Base-by-base conservation (phyloP, 164 flowering plant genomes). In the Malania oleifera region DNA sequence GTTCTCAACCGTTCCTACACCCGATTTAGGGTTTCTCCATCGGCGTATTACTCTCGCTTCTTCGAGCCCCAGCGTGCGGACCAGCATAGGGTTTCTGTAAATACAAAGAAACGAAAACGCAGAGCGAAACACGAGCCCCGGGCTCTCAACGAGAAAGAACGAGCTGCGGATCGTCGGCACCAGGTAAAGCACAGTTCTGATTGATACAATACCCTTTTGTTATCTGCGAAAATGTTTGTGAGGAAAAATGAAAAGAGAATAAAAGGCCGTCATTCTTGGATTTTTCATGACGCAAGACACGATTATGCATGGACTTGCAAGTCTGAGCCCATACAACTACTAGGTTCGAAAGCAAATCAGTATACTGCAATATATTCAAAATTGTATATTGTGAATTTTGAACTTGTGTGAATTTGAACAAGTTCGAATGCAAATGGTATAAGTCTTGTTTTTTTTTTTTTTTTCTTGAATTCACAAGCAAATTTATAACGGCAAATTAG, bases 41-140 rank as follows among this genome's bases (percentile, higher is more conserved):
- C 87, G 15, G 52, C 71, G 1, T 93, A 93, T 71, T 93, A 93
- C 75, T 70, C 86, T 29, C 97, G 99, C n/a, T 83, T 78, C 72
- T 82, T 85, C 71, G 63, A 68, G 24, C 26, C 69, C 47, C 54
- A 66, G n/a, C 57, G 12, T 18, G 28, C 35, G 5, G 61, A 38
- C 34, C 46, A 40, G 43, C 52, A 38, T 50, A 12, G 49, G n/a
- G 51, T 26, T 52, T 41, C 71, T 51, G 27, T 59, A 14, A 63
- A 34, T 28, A 29, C 75, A 5, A 72, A 63, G 39, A 85, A 81
- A 65, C 73, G 86, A 40, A 85, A 86, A 56, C 77, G 90, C 3
- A 85, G 75, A 49, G 37, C 66, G 70, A 61, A 63, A 12, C 15
- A 31, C 26, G 61, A 61, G 40, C 27, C 63, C 17, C 65, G 26